These are phyloP conservation scores for Aspergillus caelatus DNA, from an alignment of 2,329 filamentous ascomycete genomes.

Conservation along the genomic window DNA sequence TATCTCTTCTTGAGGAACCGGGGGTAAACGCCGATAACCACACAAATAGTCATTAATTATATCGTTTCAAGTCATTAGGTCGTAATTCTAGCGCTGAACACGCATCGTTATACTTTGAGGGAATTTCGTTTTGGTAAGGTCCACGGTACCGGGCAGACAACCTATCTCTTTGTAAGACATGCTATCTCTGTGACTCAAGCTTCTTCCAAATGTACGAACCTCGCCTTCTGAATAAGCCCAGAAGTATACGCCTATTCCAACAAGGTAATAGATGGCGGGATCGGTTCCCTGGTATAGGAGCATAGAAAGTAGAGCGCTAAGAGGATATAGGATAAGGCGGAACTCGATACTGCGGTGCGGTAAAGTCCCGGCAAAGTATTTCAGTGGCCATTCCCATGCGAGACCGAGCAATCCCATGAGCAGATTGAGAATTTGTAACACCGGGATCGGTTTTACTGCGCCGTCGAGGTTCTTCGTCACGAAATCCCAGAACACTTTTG, in stretches of 20 bases:
- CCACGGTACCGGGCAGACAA: constrained; percentile 71
- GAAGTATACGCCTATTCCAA: constrained; percentile 86
- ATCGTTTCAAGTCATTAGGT: constrained; percentile 2
- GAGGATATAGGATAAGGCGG: constrained; percentile 77
- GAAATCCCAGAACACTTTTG: constrained; percentile 98
- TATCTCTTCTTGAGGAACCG: not conserved
- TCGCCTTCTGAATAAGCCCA: constrained; percentile 98
- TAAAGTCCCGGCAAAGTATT: constrained; percentile 71
- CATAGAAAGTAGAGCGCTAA: constrained; percentile 72
- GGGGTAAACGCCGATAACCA: not conserved
- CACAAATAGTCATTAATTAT: not conserved
- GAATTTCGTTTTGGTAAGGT: constrained; percentile 57
- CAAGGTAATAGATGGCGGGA: constrained; percentile 85
- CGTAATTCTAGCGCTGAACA: constrained; percentile 11
- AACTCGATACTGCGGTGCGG: constrained; percentile 88
- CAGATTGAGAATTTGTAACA: constrained; percentile 88
- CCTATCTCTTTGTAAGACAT: constrained; percentile 45
- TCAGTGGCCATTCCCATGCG: constrained; percentile 88
- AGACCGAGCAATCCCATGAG: constrained; percentile 76
- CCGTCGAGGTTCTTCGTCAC: constrained; percentile 85
- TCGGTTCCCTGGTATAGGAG: constrained; percentile 93
- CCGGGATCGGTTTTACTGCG: constrained; percentile 82
- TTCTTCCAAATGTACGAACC: constrained; percentile 58
- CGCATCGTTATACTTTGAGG: constrained; percentile 17
- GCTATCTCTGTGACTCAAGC: too few relatives aligned